Conservation (phyloP, 2,329 filamentous ascomycete genomes). For the Xylariaceae sp. region DNA sequence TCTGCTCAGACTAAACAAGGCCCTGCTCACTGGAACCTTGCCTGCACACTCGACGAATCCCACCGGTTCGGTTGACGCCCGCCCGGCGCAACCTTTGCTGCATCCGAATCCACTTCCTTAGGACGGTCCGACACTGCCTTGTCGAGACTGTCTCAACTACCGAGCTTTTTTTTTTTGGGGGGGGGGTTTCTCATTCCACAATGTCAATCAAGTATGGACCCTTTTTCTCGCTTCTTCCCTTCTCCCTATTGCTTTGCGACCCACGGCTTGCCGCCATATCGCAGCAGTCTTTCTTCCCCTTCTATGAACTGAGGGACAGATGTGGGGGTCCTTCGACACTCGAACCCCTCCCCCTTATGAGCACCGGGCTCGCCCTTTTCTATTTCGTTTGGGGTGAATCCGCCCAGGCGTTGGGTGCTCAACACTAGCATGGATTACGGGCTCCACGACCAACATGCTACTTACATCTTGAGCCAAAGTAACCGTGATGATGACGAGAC, state of each 20-base stretch:
- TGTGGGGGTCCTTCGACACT: conserved; percentile 22
- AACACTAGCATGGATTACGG: conserved; percentile 34
- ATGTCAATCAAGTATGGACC: conserved; percentile 42
- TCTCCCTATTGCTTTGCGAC: background rate
- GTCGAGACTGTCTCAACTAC: conserved; percentile 20
- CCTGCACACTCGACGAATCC: conserved; percentile 35
- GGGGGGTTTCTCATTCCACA: conserved; percentile 2
- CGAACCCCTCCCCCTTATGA: conserved; percentile 14
- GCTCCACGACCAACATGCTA: conserved; percentile 44
- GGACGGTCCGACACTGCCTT: conserved; percentile 29
- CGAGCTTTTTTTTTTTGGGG: background rate
- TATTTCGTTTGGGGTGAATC: conserved; percentile 16
- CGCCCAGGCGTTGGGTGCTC: conserved; percentile 11
- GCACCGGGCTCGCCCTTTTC: conserved; percentile 13
- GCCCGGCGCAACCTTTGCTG: conserved; percentile 24
- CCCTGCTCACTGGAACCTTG: conserved; percentile 29
- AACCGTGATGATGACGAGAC: conserved; percentile 42
- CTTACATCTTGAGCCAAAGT: conserved; percentile 41
- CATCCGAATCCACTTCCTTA: conserved; percentile 17
- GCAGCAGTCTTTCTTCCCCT: conserved; percentile 7
- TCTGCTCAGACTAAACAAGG: conserved; percentile 26
- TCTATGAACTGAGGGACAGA: conserved; percentile 13
- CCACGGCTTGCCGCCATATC: conserved; percentile 1
- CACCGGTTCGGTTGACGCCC: conserved; percentile 33
- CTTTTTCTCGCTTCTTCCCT: conserved; percentile 19